Evolutionary conservation across 2,329 filamentous ascomycete species (phyloP), one percentile per base, ranked within the genome.

Genomic region (Colletotrichum tropicale): DNA sequence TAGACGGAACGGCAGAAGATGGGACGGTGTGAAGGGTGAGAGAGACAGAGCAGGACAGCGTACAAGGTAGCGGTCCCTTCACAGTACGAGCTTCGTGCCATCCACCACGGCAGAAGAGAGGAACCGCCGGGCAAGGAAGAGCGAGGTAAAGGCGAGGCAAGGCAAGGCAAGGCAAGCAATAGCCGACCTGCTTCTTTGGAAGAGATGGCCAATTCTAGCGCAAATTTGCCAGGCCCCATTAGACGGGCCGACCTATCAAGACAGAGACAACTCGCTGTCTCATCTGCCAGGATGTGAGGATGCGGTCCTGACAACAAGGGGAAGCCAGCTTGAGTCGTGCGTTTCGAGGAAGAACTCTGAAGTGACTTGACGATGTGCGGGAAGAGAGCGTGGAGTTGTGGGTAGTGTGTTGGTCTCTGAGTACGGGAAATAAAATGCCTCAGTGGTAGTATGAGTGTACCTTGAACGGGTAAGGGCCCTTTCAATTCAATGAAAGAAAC

Each of bases 221-320:
- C 66, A 73, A 73, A 75, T 73, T 73, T 72, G 70, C 70, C 64
- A 73, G 43, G 64, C 66, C 71, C 74, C 70, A 76, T 74, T 74
- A 74, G 74, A 76, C 71, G 74, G 74, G 70, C 74, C 70, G 70
- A 76, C 71, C 74, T 74, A 76, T 76, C 74, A 76, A 76, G 66
- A 76, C 71, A 76, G 74, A 74, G 71, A 62, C 70, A 75, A 75
- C 34, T 75, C 34, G 30, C 74, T 76, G 74, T 76, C 74, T 76
- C 74, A 76, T 76, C 74, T 76, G 66, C 70, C 70, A 74, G 71
- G 74, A 76, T 76, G 74, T 36, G 71, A 68, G 73, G 70, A 66
- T 69, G 73, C 64, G 56, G 66, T 73, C 66, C 71, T 70, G 61
- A 70, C 74, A 76, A 74, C 70, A 66, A 76, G 74, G 74, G 74